Base-by-base conservation (phyloP, 257 asterid genomes). In the Fraxinus pennsylvanica region DNA sequence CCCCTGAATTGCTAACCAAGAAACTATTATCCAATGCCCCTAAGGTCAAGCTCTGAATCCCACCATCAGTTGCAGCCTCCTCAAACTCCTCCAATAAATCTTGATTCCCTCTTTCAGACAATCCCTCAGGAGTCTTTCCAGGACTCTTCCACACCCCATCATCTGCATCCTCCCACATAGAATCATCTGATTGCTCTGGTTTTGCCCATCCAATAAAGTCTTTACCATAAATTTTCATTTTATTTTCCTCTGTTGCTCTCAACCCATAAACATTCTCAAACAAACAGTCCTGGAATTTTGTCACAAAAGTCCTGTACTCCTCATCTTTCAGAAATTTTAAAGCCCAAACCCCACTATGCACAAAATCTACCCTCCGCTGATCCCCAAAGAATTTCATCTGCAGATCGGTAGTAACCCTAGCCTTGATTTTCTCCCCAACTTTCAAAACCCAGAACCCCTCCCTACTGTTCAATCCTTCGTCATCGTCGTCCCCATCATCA, bases 1-100 rank as follows among this genome's bases (percentile, higher is more conserved):
- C 98, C 6, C 99, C 99, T 0, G 97, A 88, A 82, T 90, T 87
- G 86, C 94, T 87, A 68, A 96, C 99, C 78, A 96, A 78, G 68
- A 96, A 96, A 82, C 98, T 96, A 71, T 96, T 96, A 85, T 96
- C 98, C 86, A 96, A 84, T 54, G 99, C 99, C 74, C 99, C 99
- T 78, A 96, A 89, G 9, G 99, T 93, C 83, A 96, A 82, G 86
- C 97, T 96, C 86, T 96, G 99, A 66, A 96, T 96, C 32, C 97
- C 97, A 3, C 96, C 99, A 72, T 87, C 97, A 0, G 90, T 78
- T 5, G 94, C 92, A 0, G 94, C 92, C 84, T 93, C 98, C 90
- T 96, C 99, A 54, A 96, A 96, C 74, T 96, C 99, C 84, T 88
- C 87, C 74, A 96, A 83, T 89, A 93, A 86, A 85, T 93, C 98